Percentiles rank a stretch among this genome's conserved stretches.
Evolutionary conservation across 2,329 filamentous ascomycete species (phyloP).

Genomic region (Claviceps quebecensis): DNA sequence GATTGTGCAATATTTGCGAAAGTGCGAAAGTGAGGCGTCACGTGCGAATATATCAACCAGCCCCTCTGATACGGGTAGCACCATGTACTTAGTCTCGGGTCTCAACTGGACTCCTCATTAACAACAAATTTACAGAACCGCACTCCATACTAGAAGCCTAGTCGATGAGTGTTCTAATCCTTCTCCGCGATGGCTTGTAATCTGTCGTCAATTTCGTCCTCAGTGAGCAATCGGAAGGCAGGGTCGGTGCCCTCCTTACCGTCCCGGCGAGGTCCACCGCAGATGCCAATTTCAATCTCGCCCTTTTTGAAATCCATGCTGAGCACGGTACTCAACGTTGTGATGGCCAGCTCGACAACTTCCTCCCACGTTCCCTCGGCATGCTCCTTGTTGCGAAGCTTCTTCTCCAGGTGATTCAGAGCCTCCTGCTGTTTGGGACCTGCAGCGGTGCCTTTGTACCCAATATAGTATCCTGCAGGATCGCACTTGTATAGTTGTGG

Average conservation of each 20-base stretch:
- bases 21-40: neutral
- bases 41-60: neutral
- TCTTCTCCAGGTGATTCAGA: constrained; percentile 97
- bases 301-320: constrained; percentile 99
- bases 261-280: constrained; percentile 71
- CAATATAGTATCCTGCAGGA: constrained; percentile 92
- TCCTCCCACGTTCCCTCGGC: constrained; percentile 93
- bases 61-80: neutral
- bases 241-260: constrained; percentile 70
- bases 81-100: neutral
- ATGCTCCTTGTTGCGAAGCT: constrained; percentile 96
- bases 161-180: constrained; percentile 46
- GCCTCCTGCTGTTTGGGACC: constrained; percentile 98
- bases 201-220: constrained; percentile 97
- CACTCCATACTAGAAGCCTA: neutral
- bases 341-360: constrained; percentile 92
- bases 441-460: constrained; percentile 95
- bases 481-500: constrained; percentile 98
- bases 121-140: neutral
- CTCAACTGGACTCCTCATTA: constrained; percentile 1
- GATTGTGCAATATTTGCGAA: neutral
- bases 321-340: constrained; percentile 85
- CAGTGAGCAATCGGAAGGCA: constrained; percentile 75
- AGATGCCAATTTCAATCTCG: constrained; percentile 95
- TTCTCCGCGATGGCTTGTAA: constrained; percentile 98